Conservation (phyloP, 2,329 filamentous ascomycete species). For the Pseudocercospora macadamiae region DNA sequence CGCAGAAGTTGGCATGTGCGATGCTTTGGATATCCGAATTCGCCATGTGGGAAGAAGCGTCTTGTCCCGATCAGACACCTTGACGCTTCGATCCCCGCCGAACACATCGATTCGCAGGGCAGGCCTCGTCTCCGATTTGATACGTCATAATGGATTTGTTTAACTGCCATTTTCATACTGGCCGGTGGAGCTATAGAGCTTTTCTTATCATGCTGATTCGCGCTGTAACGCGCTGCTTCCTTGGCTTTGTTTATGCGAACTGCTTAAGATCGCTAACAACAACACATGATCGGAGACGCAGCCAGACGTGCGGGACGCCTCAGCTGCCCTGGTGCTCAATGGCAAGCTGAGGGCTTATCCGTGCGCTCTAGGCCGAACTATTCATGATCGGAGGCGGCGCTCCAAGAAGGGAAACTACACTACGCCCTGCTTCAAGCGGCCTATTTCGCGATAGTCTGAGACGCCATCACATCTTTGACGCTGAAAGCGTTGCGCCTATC, state of each 20-base stretch:
- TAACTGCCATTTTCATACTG: conserved; percentile 2
- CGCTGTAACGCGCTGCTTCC: neutral
- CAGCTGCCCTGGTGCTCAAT: neutral
- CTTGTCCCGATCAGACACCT: conserved; percentile 13
- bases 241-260: conserved; percentile 10
- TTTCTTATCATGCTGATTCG: conserved; percentile 3
- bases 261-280: neutral
- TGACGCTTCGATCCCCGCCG: too few relatives aligned
- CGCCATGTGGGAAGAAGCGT: conserved; percentile 15
- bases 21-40: neutral
- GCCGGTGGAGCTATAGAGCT: neutral
- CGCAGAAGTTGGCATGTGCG: neutral
- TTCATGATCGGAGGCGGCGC: neutral
- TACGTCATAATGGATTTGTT: conserved; percentile 19
- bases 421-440: neutral
- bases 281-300: neutral
- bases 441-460: neutral
- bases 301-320: neutral
- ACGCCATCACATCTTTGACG: conserved; percentile 1
- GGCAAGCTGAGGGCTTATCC: neutral
- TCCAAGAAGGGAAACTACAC: neutral
- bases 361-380: neutral
- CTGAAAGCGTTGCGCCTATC: conserved; percentile 1
- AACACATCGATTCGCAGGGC: conserved; percentile 7
- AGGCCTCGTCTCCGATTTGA: conserved; percentile 3